Conservation (phyloP, 2,329 filamentous ascomycete genomes). For the Aspergillus pseudoviridinutans region DNA sequence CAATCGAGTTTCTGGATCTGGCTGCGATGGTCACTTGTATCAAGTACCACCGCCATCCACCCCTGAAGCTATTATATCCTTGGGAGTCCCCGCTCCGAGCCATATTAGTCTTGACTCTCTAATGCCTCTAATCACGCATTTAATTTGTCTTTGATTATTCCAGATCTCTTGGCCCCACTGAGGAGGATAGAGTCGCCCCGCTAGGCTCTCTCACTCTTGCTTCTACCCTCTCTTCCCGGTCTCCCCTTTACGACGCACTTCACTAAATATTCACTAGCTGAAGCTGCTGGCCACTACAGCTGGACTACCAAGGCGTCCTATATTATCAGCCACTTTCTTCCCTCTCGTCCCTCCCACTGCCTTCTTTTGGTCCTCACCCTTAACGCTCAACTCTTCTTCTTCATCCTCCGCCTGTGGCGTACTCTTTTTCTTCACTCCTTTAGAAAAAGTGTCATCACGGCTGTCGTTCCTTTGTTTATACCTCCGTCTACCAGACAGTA, state of each 20-base stretch:
- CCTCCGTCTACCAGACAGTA: constrained; percentile 11
- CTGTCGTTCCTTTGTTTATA: constrained; percentile 31
- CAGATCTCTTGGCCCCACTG: constrained; percentile 18
- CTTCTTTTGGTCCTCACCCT: constrained; percentile 13
- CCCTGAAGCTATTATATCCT: neutral
- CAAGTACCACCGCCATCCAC: neutral
- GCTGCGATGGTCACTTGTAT: neutral
- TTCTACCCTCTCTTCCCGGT: neutral
- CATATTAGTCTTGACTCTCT: neutral
- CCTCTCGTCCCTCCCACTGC: constrained; percentile 10
- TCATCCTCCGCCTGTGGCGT: constrained; percentile 17
- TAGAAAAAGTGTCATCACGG: constrained; percentile 25
- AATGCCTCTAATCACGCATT: neutral
- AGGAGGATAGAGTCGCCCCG: constrained; percentile 7
- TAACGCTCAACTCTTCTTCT: constrained; percentile 8
- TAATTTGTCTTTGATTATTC: constrained; percentile 19
- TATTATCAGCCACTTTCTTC: constrained; percentile 14
- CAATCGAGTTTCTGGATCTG: too few relatives aligned
- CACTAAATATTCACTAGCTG: neutral
- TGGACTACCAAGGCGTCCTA: constrained; percentile 12
- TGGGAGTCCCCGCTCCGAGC: neutral
- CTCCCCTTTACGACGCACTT: constrained; percentile 8
- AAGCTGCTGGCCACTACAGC: constrained; percentile 4
- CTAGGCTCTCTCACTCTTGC: neutral
- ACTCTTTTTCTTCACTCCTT: constrained; percentile 29